These are phyloP conservation scores for Lotmaria passim DNA, from an alignment of 208 protist genomes.

Conservation along the genomic window DNA sequence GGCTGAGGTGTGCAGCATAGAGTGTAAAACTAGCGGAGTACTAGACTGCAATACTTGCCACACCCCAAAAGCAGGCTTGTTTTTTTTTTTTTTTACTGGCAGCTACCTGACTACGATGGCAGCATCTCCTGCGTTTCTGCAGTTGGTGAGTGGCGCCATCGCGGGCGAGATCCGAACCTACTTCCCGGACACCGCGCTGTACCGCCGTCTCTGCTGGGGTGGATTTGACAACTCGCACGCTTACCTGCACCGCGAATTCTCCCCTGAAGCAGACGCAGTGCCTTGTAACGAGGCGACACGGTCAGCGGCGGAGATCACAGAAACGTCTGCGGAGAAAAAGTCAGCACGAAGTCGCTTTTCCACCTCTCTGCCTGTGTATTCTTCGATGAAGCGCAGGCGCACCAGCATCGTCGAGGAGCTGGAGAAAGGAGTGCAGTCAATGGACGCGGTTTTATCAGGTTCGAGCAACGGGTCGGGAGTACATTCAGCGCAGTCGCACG, in stretches of 20 bases:
- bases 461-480: neutral
- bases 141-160: constrained; percentile 25
- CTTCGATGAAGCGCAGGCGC: constrained; percentile 13
- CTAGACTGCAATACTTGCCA: no score
- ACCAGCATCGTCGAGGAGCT: constrained; percentile 25
- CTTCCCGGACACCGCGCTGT: constrained; percentile 61
- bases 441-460: neutral
- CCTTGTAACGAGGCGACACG: neutral
- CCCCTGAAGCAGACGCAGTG: neutral
- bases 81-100: constrained; percentile 10
- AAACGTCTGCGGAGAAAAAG: neutral
- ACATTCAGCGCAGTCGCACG: neutral
- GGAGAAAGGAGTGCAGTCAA: constrained; percentile 2
- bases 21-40: no score
- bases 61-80: no score
- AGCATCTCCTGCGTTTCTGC: neutral
- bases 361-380: neutral
- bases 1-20: no score
- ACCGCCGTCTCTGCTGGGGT: constrained; percentile 30
- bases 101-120: neutral
- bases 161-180: constrained; percentile 50
- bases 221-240: neutral
- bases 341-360: neutral
- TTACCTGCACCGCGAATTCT: constrained; percentile 15
- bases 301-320: no score